Evolutionary conservation across 2,329 filamentous ascomycete species (phyloP), one percentile per base, ranked within the genome.

Genomic region (Diaporthe citrichinensis): DNA sequence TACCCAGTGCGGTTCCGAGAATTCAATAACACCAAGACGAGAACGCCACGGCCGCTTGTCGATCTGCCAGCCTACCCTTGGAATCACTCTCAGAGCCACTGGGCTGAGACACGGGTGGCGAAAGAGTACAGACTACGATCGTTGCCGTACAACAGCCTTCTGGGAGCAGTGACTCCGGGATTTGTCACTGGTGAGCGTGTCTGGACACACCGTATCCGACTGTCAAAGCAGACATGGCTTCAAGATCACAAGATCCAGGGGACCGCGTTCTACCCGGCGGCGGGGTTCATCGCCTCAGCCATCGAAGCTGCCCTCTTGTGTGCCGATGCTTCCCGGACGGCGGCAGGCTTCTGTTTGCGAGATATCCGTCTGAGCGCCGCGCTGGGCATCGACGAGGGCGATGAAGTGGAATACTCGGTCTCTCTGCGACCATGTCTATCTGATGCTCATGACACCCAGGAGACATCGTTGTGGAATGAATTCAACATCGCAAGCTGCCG

Each of bases 1-100:
- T 58, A 58, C 36, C 36, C 36, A 3, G 46, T 51, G 20, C 46
- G 46, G 10, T 51, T 51, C 46, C 46, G 46, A 12, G 25, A 55
- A 0, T 28, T 55, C 25, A 55, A 55, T 4, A 25, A 55, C 25
- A 28, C 51, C 10, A 55, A 57, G 28, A 34, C 25, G 14, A 57
- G 53, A 57, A 57, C 53, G 6, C 53, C 53, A 10, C 53, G 25
- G 28, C 53, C 53, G 17, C 58, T 73, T n/a, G 25, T 51, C 34
- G 84, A 83, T 78, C 78, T 89, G 7, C 87, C 87, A 6, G 79
- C 80, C 2, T 89, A 89, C 76, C 83, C 85, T 7, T 89, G 86
- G 86, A 85, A 88, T 74, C 86, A 88, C 77, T 81, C 82, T 23
- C 82, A 81, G 5, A 79, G 81, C 36, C 84, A 85, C 76, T 87